Conservation (phyloP, 768 basidiomycete species). For the Myochromella boudieri region DNA sequence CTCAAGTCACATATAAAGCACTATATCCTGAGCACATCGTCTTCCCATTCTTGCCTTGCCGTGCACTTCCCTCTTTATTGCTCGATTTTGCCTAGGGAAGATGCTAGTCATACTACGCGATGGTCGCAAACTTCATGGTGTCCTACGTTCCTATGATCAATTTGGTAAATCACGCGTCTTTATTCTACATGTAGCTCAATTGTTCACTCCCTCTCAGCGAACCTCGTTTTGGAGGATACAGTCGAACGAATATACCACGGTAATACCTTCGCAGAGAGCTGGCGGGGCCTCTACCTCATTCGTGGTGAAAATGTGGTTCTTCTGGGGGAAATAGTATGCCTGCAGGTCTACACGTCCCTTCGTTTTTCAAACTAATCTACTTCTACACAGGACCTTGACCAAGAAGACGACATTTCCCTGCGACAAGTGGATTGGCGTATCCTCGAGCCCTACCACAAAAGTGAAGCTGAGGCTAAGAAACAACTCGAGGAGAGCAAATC, state of each 20-base stretch:
- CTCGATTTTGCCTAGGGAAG: constrained; percentile 71
- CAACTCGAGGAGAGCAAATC: constrained; percentile 82
- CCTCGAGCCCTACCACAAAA: constrained; percentile 71
- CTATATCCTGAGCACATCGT: constrained; percentile 46
- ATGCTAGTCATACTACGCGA: constrained; percentile 97
- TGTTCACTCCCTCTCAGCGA: constrained; percentile 54
- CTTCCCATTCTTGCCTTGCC: constrained; percentile 23
- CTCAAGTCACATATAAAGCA: constrained; percentile 48
- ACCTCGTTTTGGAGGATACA: constrained; percentile 94
- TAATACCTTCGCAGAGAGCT: constrained; percentile 83
- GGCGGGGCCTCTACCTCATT: constrained; percentile 89
- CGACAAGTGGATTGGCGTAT: constrained; percentile 70
- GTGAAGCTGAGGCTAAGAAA: constrained; percentile 73
- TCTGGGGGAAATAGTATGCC: constrained; percentile 91
- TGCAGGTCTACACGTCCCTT: background rate
- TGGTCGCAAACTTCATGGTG: constrained; percentile 94
- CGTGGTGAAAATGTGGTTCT: constrained; percentile 98
- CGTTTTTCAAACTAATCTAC: background rate
- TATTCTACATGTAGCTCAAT: constrained; percentile 1
- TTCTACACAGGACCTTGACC: constrained; percentile 76
- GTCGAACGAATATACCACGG: constrained; percentile 93
- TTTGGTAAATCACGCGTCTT: constrained; percentile 65
- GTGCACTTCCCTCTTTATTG: constrained; percentile 20
- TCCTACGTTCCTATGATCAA: constrained; percentile 96
- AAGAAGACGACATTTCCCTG: constrained; percentile 85